Base-by-base conservation (phyloP, 1,284 basidiomycete genomes). In the Rhodotorula sp. region DNA sequence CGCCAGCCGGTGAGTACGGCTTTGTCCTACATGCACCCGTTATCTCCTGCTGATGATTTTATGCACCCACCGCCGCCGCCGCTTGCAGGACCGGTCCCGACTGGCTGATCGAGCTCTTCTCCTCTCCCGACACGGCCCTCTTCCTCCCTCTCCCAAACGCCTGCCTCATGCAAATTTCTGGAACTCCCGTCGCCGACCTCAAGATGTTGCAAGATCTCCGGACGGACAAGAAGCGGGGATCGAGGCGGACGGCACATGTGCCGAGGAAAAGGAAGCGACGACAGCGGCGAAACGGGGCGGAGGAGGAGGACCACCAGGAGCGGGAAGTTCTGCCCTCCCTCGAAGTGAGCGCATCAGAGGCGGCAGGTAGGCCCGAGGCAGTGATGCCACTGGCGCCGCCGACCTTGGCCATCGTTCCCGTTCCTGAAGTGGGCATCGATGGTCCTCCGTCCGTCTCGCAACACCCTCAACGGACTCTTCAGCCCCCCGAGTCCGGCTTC, bases 131-230 rank as follows among this genome's bases (percentile, higher is more conserved):
- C 66, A 88, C 89, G 0, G 88, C 86, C 22, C 77, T 93, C 33
- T 95, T 93, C 77, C 78, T 88, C 20, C 82, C 87, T 2, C 78
- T 95, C 12, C 87, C 88, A 0, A 91, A 92, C 74, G 86, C 85
- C n/a, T 93, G 90, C 77, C 84, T 89, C 22, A 89, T 88, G 71
- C 92, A 95, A 79, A 79, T 93, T 69, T 86, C 88, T 0, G 93
- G 92, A 4, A 82, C 84, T 46, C 87, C 89, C 3, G 77, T 94
- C 17, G 81, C 87, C 24, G 83, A 86, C 65, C 72, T 84, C 22
- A 77, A 78, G 7, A 67, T 71, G 12, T 61, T 81, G 82, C 26
- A 58, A 14, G 24, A 48, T 8, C 12, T 20, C 15, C 20, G 10
- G 12, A 26, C n/a, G 8, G 6, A 3, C 7, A 22, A 30, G 20